Conservation (phyloP, 2,329 filamentous ascomycete genomes). For the Aspergillus brasiliensis region DNA sequence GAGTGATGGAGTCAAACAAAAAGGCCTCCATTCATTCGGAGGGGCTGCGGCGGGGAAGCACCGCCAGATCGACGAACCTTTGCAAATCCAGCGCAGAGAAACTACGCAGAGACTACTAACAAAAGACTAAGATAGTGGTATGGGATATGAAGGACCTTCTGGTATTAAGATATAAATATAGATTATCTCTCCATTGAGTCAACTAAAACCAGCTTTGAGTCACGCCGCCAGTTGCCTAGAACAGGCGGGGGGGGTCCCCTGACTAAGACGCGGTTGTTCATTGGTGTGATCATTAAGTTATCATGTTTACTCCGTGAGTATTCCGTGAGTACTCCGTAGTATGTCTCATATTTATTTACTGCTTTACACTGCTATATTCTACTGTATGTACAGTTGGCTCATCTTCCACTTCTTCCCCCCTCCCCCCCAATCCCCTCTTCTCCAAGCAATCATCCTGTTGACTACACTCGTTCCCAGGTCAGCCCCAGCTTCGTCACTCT, state of each 20-base stretch:
- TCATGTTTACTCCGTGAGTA: too few relatives aligned
- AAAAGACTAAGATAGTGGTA: too few relatives aligned
- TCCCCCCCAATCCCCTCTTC: conserved; percentile 11
- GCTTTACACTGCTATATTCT: neutral
- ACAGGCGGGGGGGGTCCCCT: neutral
- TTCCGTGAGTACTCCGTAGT: too few relatives aligned
- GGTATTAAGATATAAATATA: too few relatives aligned
- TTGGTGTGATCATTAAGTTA: neutral
- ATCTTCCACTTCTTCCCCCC: too few relatives aligned
- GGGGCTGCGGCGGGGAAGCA: neutral
- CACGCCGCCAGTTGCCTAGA: neutral
- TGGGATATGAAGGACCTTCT: too few relatives aligned
- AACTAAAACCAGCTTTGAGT: neutral
- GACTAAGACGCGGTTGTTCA: neutral
- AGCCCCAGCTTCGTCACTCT: conserved; percentile 43
- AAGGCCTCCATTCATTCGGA: neutral
- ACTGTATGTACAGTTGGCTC: too few relatives aligned
- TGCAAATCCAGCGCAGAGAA: neutral
- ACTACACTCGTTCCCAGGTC: conserved; percentile 36
- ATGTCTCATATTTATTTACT: neutral
- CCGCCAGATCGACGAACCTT: too few relatives aligned
- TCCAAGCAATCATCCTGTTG: too few relatives aligned
- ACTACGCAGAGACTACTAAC: too few relatives aligned
- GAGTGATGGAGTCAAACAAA: too few relatives aligned
- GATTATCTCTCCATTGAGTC: too few relatives aligned